Percentiles rank a stretch among this genome's conserved stretches.
phyloP scores from a whole-genome alignment of 352 stramenopile species.

The Pythium pyrilobum region DNA sequence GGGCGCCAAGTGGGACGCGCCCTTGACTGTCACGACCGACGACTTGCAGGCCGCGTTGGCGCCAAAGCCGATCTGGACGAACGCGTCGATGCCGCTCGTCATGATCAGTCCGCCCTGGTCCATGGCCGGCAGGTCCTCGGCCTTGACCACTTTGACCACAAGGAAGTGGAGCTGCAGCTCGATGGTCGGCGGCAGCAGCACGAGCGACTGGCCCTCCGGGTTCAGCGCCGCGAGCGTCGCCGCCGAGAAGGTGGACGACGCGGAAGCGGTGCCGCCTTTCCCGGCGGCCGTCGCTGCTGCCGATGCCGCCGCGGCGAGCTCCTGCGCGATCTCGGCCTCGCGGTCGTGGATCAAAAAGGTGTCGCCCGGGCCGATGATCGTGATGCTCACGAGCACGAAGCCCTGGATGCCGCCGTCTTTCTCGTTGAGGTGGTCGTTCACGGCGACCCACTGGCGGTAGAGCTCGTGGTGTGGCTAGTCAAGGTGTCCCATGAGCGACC shows the following conservation, averaged over 20 bases:
- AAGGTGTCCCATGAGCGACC: too few species aligned
- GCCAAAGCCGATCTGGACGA: slow-evolving; percentile 67
- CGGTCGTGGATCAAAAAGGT: slow-evolving; percentile 60
- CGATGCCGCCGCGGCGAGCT: slow-evolving; percentile 23
- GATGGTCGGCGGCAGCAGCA: slow-evolving; percentile 73
- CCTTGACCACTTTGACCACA: slow-evolving; percentile 67
- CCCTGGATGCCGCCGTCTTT: slow-evolving; percentile 85
- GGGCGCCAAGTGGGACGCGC: slow-evolving; percentile 31
- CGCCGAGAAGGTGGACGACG: neutral
- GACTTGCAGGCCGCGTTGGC: slow-evolving; percentile 39
- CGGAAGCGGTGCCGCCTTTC: neutral
- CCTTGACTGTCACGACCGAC: slow-evolving; percentile 61
- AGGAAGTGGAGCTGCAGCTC: slow-evolving; percentile 76
- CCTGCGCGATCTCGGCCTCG: slow-evolving; percentile 58
- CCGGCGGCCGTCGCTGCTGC: neutral
- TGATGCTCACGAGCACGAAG: slow-evolving; percentile 64
- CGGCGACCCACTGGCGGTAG: slow-evolving; percentile 87
- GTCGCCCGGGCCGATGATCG: slow-evolving; percentile 66
- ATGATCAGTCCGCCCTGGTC: slow-evolving; percentile 43
- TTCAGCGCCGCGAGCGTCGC: neutral
- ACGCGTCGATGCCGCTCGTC: slow-evolving; percentile 77
- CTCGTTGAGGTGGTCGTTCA: slow-evolving; percentile 83
- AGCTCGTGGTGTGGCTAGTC: slow-evolving; percentile 78
- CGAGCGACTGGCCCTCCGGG: slow-evolving; percentile 31
- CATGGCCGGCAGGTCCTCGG: slow-evolving; percentile 81